Conservation (phyloP, 768 basidiomycete genomes). For the Tulasnella sp. region DNA sequence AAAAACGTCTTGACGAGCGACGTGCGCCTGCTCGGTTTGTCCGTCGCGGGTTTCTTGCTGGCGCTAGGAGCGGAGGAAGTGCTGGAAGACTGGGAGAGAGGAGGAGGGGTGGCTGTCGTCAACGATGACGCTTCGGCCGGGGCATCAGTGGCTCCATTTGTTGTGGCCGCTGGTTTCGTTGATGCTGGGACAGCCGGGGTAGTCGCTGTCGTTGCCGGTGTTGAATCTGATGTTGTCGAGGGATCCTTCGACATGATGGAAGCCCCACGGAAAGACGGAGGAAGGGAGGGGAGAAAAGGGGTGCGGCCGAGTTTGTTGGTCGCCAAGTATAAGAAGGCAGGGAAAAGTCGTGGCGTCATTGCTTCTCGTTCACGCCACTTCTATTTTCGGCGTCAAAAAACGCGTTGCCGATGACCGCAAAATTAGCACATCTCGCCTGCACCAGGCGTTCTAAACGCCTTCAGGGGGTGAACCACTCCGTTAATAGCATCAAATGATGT, state of each 20-base stretch:
- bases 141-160: not conserved
- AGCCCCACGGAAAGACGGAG: not conserved
- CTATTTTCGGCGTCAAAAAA: not conserved
- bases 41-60: not conserved
- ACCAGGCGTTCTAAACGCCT: not conserved
- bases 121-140: not conserved
- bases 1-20: not conserved
- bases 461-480: not conserved
- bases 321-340: not conserved
- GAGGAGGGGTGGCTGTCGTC: not conserved
- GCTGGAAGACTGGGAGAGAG: not conserved
- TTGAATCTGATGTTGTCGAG: not conserved
- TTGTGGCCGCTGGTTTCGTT: not conserved
- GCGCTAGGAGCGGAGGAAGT: not conserved
- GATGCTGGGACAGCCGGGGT: not conserved
- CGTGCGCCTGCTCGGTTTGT: not conserved
- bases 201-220: not conserved
- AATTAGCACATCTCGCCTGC: not conserved
- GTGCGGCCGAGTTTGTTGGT: not conserved
- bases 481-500: not conserved
- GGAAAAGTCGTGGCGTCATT: not conserved
- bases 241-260: not conserved
- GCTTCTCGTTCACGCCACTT: not conserved
- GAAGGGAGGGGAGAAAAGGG: not conserved
- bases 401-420: not conserved